phyloP scores from a whole-genome alignment of 2,329 filamentous ascomycete species.

The Daldinia eschscholtzii region DNA sequence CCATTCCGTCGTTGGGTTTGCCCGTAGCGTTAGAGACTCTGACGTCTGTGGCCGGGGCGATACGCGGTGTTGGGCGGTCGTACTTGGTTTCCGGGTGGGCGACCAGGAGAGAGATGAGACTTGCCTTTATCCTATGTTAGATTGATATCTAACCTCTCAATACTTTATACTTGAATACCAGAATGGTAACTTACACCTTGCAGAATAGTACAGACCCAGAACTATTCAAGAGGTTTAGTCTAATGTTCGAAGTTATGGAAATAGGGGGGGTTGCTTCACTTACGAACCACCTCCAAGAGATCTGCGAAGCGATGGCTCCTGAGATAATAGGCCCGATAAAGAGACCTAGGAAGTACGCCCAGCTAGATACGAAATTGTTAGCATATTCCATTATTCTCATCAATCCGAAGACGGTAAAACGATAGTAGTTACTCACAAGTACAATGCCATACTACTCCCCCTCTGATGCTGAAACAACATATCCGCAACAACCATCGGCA shows the following conservation, averaged over 20 bases:
- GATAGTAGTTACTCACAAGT: slow-evolving; percentile 43
- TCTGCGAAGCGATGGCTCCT: slow-evolving; percentile 50
- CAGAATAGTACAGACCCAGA: slow-evolving; percentile 53
- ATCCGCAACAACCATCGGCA: slow-evolving; percentile 54
- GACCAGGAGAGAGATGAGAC: slow-evolving; percentile 47
- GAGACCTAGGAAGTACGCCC: slow-evolving; percentile 52
- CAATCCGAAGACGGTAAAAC: not conserved
- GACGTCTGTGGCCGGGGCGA: not conserved
- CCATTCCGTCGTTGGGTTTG: slow-evolving; percentile 13
- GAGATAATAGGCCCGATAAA: slow-evolving; percentile 54
- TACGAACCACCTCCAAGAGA: slow-evolving; percentile 53
- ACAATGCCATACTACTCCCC: slow-evolving; percentile 49
- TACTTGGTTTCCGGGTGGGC: slow-evolving; percentile 52
- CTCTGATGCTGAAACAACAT: slow-evolving; percentile 51
- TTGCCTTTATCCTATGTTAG: slow-evolving; percentile 37
- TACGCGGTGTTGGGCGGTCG: slow-evolving; percentile 39
- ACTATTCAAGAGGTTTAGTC: slow-evolving; percentile 35
- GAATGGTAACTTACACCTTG: slow-evolving; percentile 43
- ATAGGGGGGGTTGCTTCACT: slow-evolving; percentile 26
- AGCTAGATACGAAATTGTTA: slow-evolving; percentile 34
- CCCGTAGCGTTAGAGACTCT: not conserved
- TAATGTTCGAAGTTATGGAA: not conserved
- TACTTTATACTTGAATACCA: not conserved
- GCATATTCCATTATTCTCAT: not conserved
- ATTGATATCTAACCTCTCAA: not conserved